phyloP scores from a whole-genome alignment of 176 grass and related monocot genomes.

The Metroxylon sagu region DNA sequence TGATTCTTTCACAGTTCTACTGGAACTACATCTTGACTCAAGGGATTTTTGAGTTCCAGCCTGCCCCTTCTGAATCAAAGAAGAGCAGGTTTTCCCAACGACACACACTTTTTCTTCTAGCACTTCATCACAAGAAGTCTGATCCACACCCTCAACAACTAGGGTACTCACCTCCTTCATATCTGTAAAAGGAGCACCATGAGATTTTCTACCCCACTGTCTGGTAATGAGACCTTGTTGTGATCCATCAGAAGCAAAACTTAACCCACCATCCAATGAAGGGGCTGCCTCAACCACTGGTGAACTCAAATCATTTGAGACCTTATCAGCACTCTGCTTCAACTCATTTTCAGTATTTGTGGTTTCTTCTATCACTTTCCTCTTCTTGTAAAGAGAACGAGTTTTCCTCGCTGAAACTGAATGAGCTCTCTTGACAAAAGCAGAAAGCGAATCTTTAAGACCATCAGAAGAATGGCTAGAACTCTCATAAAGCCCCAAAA shows the following conservation, averaged over 20 bases:
- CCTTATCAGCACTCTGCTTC: slow-evolving; percentile 28
- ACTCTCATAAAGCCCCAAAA: slow-evolving; percentile 4
- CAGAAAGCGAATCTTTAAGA: slow-evolving; percentile 51
- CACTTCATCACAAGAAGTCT: slow-evolving; percentile 11
- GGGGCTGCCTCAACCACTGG: no score
- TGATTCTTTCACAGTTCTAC: slow-evolving; percentile 12
- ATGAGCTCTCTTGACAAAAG: slow-evolving; percentile 44
- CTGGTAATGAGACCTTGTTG: slow-evolving; percentile 29
- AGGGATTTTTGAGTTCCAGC: slow-evolving; percentile 12
- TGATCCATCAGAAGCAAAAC: slow-evolving; percentile 16
- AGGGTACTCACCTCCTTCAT: neutral
- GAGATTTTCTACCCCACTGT: slow-evolving; percentile 25
- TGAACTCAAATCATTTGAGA: slow-evolving; percentile 18
- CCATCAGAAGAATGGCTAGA: slow-evolving; percentile 34
- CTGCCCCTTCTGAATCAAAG: slow-evolving; percentile 26
- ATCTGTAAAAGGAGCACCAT: neutral
- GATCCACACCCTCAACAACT: neutral
- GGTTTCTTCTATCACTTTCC: slow-evolving; percentile 19
- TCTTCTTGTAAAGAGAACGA: slow-evolving; percentile 6
- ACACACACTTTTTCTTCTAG: slow-evolving; percentile 1
- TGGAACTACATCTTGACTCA: slow-evolving; percentile 17
- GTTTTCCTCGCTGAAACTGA: no score
- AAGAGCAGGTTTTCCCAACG: slow-evolving; percentile 6
- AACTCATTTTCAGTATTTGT: slow-evolving; percentile 20
- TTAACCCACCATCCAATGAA: no score